These are phyloP conservation scores for Trypanosoma melophagium DNA, from an alignment of 208 protist species.

Conservation along the genomic window DNA sequence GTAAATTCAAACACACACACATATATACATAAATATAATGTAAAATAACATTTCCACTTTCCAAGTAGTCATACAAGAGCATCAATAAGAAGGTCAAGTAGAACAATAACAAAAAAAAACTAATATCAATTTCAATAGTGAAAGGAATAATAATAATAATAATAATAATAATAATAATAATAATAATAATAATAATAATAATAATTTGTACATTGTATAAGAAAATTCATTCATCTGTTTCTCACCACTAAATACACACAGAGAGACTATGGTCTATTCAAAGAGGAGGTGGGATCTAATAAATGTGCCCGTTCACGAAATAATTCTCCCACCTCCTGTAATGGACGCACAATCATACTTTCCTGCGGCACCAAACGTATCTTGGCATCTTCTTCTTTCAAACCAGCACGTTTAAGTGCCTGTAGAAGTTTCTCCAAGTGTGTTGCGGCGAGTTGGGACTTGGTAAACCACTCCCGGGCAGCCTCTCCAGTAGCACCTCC, in stretches of 20 bases:
- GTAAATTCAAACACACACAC: not conserved
- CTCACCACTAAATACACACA: not conserved
- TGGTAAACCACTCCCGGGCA: conserved; percentile 36
- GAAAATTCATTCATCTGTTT: too few relatives aligned
- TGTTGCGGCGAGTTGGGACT: conserved; percentile 18
- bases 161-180: too few relatives aligned
- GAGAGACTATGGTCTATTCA: not conserved
- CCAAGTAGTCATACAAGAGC: not conserved
- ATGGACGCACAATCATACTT: not conserved
- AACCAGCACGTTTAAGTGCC: not conserved
- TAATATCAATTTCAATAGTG: not conserved
- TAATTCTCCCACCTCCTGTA: conserved; percentile 17
- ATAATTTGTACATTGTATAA: too few relatives aligned
- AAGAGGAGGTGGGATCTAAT: not conserved
- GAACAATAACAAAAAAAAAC: not conserved
- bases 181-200: too few relatives aligned
- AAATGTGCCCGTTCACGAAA: conserved; percentile 6
- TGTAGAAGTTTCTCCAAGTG: conserved; percentile 24
- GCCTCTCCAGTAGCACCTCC: conserved; percentile 25
- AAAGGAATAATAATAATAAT: too few relatives aligned
- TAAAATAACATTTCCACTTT: not conserved
- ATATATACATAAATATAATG: not conserved
- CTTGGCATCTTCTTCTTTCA: conserved; percentile 4
- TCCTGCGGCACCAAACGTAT: conserved; percentile 16
- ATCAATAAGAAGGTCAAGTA: not conserved